A percentile compares a stretch with the other conserved stretches of the same genome.
Conservation (phyloP, 1,284 basidiomycete genomes). For the Lentinula novae-zelandiae region DNA sequence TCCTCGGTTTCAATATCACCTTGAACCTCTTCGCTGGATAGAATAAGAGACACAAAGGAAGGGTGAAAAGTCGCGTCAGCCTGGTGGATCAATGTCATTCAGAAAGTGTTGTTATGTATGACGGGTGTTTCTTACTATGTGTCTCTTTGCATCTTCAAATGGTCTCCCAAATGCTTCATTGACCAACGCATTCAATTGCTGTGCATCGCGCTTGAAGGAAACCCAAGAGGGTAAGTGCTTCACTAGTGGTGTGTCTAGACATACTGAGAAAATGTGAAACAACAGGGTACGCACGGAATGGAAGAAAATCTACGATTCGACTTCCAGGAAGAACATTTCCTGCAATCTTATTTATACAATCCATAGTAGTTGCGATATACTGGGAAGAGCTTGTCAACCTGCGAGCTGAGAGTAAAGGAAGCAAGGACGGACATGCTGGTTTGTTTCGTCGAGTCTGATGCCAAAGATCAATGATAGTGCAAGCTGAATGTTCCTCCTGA, state of each 20-base stretch:
- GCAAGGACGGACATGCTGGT: background rate
- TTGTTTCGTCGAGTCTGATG: background rate
- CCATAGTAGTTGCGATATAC: background rate
- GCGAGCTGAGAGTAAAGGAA: background rate
- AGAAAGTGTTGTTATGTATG: background rate
- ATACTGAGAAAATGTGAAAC: background rate
- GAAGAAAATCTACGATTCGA: background rate
- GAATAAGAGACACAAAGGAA: background rate
- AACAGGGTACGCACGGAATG: background rate
- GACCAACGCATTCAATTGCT: background rate
- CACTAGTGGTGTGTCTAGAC: background rate
- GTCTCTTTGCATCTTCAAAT: background rate
- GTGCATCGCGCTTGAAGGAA: background rate
- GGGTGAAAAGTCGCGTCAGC: background rate
- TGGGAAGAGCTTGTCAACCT: background rate
- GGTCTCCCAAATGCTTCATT: background rate
- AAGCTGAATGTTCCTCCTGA: background rate
- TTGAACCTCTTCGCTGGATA: background rate
- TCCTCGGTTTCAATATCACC: background rate
- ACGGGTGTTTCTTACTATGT: background rate
- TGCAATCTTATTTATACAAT: background rate
- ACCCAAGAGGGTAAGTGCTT: conserved; percentile 1
- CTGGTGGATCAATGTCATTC: background rate
- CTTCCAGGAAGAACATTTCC: background rate
- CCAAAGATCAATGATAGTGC: background rate